A percentile compares a stretch with the other conserved stretches of the same genome.
phyloP scores from a whole-genome alignment of 345 rosid genomes.

The Pugionium dolabratum region DNA sequence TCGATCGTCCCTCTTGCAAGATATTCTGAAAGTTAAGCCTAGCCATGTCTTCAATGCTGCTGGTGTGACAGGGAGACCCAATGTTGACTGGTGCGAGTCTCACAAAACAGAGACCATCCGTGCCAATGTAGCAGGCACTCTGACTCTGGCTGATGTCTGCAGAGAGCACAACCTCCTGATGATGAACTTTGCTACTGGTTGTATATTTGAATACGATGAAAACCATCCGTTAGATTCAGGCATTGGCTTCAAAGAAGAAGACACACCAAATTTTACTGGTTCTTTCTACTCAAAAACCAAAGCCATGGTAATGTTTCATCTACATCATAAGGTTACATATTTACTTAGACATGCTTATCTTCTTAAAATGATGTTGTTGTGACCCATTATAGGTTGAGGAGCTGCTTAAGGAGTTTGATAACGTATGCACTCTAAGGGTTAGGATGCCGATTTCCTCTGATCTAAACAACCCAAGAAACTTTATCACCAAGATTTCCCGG shows the following conservation, averaged over 20 bases:
- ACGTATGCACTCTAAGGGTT: conserved; percentile 53
- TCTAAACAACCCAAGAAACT: conserved; percentile 53
- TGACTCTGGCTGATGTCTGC: conserved; percentile 71
- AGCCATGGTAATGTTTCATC: conserved; percentile 54
- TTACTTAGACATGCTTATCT: neutral
- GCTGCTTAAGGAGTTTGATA: conserved; percentile 48
- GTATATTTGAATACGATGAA: conserved; percentile 68
- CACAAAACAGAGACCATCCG: conserved; percentile 66
- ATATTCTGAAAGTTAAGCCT: conserved; percentile 56
- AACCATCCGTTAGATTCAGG: conserved; percentile 58
- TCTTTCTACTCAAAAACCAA: conserved; percentile 76
- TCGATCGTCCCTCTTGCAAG: conserved; percentile 55
- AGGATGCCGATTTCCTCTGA: conserved; percentile 59
- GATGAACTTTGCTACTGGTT: conserved; percentile 50
- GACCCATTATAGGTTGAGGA: conserved; percentile 49
- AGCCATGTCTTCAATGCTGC: conserved; percentile 80
- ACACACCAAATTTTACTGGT: conserved; percentile 62
- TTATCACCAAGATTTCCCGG: conserved; percentile 49
- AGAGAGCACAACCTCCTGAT: conserved; percentile 59
- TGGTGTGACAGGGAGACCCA: conserved; percentile 73
- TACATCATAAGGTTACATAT: neutral
- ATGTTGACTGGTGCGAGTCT: conserved; percentile 77
- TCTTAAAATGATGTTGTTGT: conserved; percentile 4
- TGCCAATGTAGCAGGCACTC: conserved; percentile 64
- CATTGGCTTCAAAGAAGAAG: conserved; percentile 66